A percentile compares a stretch with the other conserved stretches of the same genome.
Conservation (phyloP, 257 asterid species). For the Plantago major region DNA sequence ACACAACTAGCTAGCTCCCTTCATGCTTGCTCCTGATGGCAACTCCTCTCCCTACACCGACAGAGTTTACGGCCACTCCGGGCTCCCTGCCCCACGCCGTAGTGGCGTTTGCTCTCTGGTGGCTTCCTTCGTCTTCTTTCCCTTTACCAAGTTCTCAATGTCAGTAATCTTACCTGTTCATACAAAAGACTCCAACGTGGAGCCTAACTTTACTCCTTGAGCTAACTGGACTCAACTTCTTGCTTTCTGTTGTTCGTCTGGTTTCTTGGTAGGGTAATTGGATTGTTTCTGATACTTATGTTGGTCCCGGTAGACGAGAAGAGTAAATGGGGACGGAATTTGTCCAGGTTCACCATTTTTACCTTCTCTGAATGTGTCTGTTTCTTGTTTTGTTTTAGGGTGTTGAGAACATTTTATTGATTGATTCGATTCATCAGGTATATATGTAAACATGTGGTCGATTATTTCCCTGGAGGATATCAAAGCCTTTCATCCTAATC, state of each 20-base stretch:
- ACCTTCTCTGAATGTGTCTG: slow-evolving; percentile 1
- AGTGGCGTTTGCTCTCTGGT: too few relatives aligned
- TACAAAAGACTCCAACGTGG: too few relatives aligned
- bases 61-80: slow-evolving; percentile 5
- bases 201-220: too few relatives aligned
- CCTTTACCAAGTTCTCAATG: too few relatives aligned
- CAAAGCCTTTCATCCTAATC: slow-evolving; percentile 89
- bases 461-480: slow-evolving; percentile 94
- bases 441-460: slow-evolving; percentile 79
- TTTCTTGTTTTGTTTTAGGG: slow-evolving; percentile 13
- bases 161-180: too few relatives aligned
- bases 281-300: slow-evolving; percentile 50
- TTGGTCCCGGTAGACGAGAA: slow-evolving; percentile 69
- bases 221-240: too few relatives aligned
- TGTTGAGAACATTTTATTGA: slow-evolving; percentile 16
- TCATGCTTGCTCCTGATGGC: too few relatives aligned
- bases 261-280: slow-evolving; percentile 46
- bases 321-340: slow-evolving; percentile 56
- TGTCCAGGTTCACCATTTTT: slow-evolving; percentile 41
- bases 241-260: too few relatives aligned
- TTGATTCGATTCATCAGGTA: slow-evolving; percentile 43
- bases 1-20: too few relatives aligned
- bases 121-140: too few relatives aligned
- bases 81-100: too few relatives aligned
- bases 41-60: not conserved